Evolutionary conservation across 345 rosid species (phyloP), one percentile per base, ranked within the genome.

Genomic region (Moricandia moricandioides): DNA sequence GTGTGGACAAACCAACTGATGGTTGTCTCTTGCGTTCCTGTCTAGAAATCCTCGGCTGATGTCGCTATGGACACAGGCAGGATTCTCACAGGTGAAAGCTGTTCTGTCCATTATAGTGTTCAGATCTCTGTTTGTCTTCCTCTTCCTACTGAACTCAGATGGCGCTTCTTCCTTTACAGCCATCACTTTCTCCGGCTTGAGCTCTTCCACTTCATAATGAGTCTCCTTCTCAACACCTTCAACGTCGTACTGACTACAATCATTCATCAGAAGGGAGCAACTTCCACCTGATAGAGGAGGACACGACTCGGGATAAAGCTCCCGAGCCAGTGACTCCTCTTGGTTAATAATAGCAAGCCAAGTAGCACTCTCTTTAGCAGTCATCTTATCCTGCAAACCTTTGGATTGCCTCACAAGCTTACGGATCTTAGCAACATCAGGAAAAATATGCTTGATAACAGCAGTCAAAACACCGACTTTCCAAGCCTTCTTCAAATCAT

Each of bases 281-380:
- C 78, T 91, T 62, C 58, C 76, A 5, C 49, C 49, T 1, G 49
- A 43, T 6, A 43, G 0, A 0, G 87, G 90, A 4, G 82, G 77
- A 67, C 76, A 73, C 1, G 82, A 45, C 82, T 64, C 63, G 65
- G 82, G 69, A n/a, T 83, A 69, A 69, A 86, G 94, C 81, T 90
- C 97, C 69, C 61, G 81, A 64, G 92, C 83, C 34, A 83, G 79
- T 31, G 99, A 80, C 78, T 92, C 99, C 70, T 92, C 97, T 33
- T 85, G 86, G 84, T 83, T 86, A 79, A 95, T 80, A 66, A 95
- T 96, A 21, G 90, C 91, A 76, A 90, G 81, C 99, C 99, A 95
- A 40, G 92, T 89, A 27, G 98, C 99, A 84, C 98, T 95, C 87
- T 95, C 99, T 78, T 90, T 95, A 95, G n/a, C n/a, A n/a, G n/a